Percentiles rank a stretch among this genome's conserved stretches.
phyloP scores from a whole-genome alignment of 768 basidiomycete species.

The Boletales sp. region DNA sequence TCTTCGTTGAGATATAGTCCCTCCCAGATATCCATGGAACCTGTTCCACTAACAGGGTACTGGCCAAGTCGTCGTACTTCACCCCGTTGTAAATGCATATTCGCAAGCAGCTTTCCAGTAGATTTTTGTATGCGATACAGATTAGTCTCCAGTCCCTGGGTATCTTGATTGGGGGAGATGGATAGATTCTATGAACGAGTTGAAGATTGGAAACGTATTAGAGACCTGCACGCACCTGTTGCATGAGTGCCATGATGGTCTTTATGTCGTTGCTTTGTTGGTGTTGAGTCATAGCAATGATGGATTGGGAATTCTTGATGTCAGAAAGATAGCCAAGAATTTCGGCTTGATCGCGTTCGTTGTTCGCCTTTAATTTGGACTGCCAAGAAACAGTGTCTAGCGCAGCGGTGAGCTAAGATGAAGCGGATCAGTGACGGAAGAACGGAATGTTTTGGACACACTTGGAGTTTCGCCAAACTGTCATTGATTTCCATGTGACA shows the following conservation, averaged over 20 bases:
- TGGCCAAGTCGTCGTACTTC: conserved; percentile 49
- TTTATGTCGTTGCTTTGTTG: conserved; percentile 35
- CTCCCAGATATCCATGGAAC: conserved; percentile 54
- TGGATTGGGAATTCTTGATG: conserved; percentile 38
- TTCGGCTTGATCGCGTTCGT: conserved; percentile 41
- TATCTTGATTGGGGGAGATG: conserved; percentile 17
- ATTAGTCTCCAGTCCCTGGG: conserved; percentile 45
- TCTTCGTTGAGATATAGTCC: conserved; percentile 51
- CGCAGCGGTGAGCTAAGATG: conserved; percentile 40
- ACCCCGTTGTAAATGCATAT: conserved; percentile 47
- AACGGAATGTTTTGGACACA: conserved; percentile 13
- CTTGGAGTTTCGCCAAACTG: conserved; percentile 47
- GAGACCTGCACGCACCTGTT: conserved; percentile 33
- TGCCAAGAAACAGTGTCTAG: conserved; percentile 50
- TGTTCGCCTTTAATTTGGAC: conserved; percentile 36
- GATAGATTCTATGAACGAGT: conserved; percentile 23
- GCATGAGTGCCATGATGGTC: conserved; percentile 48
- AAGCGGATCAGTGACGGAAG: conserved; percentile 5
- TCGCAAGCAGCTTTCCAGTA: conserved; percentile 46
- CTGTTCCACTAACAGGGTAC: conserved; percentile 49
- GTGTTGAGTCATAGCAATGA: conserved; percentile 32
- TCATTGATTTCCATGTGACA: conserved; percentile 46
- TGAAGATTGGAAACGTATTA: not conserved
- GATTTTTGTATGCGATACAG: conserved; percentile 47
- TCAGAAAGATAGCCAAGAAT: conserved; percentile 42